These are phyloP conservation scores for Nicotiana tabacum DNA, from an alignment of 257 asterid species.

Conservation along the genomic window DNA sequence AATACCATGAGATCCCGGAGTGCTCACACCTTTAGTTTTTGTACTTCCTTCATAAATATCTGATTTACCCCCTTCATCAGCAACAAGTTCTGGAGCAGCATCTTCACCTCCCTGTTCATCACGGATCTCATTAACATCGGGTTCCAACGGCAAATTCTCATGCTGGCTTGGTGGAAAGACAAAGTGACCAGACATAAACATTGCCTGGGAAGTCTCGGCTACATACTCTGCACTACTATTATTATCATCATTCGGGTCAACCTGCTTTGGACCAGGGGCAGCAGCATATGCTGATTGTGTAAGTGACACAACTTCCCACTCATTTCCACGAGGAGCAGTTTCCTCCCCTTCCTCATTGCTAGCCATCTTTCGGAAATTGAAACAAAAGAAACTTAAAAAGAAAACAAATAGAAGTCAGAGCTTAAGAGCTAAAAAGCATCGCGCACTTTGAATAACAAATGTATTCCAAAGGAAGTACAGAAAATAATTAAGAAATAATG, in stretches of 20 bases:
- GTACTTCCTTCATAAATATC: conserved; percentile 25
- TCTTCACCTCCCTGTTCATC: conserved; percentile 31
- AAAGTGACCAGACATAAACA: conserved; percentile 76
- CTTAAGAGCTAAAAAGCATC: not conserved
- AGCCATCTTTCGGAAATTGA: conserved; percentile 37
- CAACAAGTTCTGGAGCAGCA: conserved; percentile 22
- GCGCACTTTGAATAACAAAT: not conserved
- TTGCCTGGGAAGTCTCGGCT: conserved; percentile 51
- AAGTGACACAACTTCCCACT: conserved; percentile 91
- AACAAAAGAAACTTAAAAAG: conserved; percentile 11
- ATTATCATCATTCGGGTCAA: conserved; percentile 28
- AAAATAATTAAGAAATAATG: not conserved
- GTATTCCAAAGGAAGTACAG: not conserved
- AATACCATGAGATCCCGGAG: conserved; percentile 34
- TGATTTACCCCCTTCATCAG: conserved; percentile 24
- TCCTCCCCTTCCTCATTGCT: conserved; percentile 46
- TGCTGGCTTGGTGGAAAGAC: conserved; percentile 76
- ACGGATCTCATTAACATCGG: conserved; percentile 27
- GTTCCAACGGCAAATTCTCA: conserved; percentile 54
- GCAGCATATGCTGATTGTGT: conserved; percentile 82
- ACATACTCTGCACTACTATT: conserved; percentile 26
- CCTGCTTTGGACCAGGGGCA: conserved; percentile 49
- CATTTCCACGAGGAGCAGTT: conserved; percentile 59
- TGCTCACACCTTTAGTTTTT: conserved; percentile 18
- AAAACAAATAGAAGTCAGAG: not conserved